phyloP scores from a whole-genome alignment of 176 grass and related monocot species.

The Miscanthus lutarioriparius region DNA sequence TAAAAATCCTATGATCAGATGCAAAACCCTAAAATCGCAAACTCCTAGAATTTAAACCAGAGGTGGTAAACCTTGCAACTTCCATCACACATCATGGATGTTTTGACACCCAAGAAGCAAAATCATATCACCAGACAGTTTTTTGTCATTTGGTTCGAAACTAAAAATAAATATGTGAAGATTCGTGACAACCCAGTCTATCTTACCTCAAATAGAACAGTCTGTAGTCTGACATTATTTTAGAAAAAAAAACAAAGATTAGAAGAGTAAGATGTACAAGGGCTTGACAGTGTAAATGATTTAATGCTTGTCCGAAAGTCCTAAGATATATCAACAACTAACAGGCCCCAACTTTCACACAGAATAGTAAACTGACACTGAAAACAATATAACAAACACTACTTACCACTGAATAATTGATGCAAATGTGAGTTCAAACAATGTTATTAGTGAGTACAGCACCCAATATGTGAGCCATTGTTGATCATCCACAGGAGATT shows the following conservation, averaged over 20 bases:
- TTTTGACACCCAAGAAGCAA: not conserved
- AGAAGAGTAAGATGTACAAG: not conserved
- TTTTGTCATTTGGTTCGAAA: not conserved
- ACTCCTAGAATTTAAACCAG: not conserved
- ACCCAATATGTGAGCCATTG: slow-evolving; percentile 92
- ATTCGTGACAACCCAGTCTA: not conserved
- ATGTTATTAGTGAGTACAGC: slow-evolving; percentile 64
- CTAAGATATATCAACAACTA: not conserved
- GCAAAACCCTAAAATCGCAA: not conserved
- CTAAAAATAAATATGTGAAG: not conserved
- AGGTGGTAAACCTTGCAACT: not conserved
- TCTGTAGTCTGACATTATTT: not conserved
- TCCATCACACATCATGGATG: not conserved
- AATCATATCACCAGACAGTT: not conserved
- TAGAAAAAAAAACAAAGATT: not conserved
- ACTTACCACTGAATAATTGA: slow-evolving; percentile 62
- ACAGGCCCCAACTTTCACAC: not conserved
- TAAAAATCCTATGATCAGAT: not conserved
- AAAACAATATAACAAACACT: not conserved
- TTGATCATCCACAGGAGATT: slow-evolving; percentile 66
- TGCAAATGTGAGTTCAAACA: slow-evolving; percentile 73
- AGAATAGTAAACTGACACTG: not conserved
- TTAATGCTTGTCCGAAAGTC: not conserved
- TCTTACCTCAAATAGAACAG: not conserved
- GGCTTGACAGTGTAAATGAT: not conserved